phyloP scores from a whole-genome alignment of 108 stramenopile genomes.

The Nitzschia inconspicua region DNA sequence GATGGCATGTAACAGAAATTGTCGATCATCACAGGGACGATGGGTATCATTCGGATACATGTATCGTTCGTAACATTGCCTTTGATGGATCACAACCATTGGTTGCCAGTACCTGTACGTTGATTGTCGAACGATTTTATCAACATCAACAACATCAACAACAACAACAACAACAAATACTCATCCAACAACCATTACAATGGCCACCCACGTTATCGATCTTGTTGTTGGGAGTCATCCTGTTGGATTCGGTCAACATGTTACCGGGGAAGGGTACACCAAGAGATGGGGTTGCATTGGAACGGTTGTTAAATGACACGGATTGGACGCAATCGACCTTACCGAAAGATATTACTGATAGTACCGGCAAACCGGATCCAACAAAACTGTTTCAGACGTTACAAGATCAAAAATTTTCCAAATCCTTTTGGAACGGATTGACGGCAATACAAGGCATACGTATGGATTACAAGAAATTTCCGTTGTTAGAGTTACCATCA shows the following conservation, averaged over 20 bases:
- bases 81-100: conserved; percentile 40
- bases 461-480: conserved; percentile 73
- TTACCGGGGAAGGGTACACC: conserved; percentile 67
- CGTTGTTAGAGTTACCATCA: background rate
- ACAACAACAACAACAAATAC: conserved; percentile 64
- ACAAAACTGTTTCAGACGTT: conserved; percentile 50
- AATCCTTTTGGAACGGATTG: conserved; percentile 62
- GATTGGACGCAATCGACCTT: conserved; percentile 33
- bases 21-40: conserved; percentile 80
- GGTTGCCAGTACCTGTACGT: conserved; percentile 61
- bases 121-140: conserved; percentile 52
- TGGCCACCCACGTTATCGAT: conserved; percentile 34
- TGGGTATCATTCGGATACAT: conserved; percentile 44
- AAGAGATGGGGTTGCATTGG: conserved; percentile 58
- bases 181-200: background rate
- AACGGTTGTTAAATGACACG: conserved; percentile 36
- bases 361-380: conserved; percentile 24
- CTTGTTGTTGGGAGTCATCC: conserved; percentile 71
- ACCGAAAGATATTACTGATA: conserved; percentile 1
- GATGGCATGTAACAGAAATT: conserved; percentile 59
- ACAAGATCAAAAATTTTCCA: conserved; percentile 64
- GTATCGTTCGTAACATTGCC: conserved; percentile 54
- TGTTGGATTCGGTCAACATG: conserved; percentile 81
- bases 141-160: conserved; percentile 10
- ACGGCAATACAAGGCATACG: conserved; percentile 47